These are phyloP conservation scores for Phialophora macrospora DNA, from an alignment of 2,329 filamentous ascomycete genomes.

Conservation along the genomic window DNA sequence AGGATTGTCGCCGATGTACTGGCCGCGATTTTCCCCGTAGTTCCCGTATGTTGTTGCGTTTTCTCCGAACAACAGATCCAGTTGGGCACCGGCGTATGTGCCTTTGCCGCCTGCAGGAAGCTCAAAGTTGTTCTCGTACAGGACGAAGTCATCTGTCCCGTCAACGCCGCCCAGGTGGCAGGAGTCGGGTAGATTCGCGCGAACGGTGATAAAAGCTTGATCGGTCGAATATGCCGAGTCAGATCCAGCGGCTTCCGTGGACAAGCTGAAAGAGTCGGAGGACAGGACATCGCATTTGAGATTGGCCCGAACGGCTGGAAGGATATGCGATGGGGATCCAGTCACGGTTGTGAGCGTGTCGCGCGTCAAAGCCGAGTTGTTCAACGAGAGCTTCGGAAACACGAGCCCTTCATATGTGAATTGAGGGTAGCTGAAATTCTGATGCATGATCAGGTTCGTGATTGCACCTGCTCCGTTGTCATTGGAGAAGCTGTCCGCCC, in stretches of 20 bases:
- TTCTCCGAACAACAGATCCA: constrained; percentile 37
- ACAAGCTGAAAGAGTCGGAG: constrained; percentile 23
- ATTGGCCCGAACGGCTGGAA: constrained; percentile 32
- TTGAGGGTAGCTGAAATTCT: constrained; percentile 34
- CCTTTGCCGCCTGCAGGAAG: constrained; percentile 23
- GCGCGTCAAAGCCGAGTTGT: constrained; percentile 24
- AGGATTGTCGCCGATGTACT: constrained; percentile 38
- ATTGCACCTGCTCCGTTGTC: constrained; percentile 37
- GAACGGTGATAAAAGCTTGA: constrained; percentile 32
- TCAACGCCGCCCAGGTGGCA: constrained; percentile 31
- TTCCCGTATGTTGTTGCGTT: constrained; percentile 34
- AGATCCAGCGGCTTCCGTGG: constrained; percentile 26
- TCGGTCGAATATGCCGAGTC: constrained; percentile 31
- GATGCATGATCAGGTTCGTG: constrained; percentile 34
- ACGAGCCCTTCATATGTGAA: constrained; percentile 37
- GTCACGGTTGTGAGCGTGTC: constrained; percentile 23
- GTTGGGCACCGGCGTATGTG: constrained; percentile 36
- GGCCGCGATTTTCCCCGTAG: constrained; percentile 34
- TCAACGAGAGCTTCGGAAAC: constrained; percentile 35
- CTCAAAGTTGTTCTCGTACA: constrained; percentile 35
- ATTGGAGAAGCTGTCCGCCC: constrained; percentile 31
- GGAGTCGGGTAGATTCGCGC: constrained; percentile 33
- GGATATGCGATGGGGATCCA: constrained; percentile 21
- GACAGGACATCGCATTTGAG: constrained; percentile 34
- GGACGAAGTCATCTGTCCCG: constrained; percentile 30